A percentile compares a stretch with the other conserved stretches of the same genome.
These are phyloP conservation scores for Metschnikowia corniflorae DNA, from an alignment of 805 yeast species.

Conservation along the genomic window DNA sequence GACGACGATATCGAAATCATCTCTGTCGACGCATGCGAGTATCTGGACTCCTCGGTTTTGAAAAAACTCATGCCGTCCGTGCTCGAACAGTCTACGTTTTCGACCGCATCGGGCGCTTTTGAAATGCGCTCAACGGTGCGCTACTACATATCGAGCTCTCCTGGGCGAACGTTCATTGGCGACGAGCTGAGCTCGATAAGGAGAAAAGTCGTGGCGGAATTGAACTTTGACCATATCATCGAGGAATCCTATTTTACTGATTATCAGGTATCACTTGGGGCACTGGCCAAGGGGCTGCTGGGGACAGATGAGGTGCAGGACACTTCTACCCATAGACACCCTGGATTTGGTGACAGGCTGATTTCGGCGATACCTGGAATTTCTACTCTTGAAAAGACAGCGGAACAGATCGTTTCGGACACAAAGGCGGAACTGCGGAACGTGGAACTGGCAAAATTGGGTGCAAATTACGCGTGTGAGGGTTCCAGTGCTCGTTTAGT, in stretches of 20 bases:
- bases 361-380: too few species aligned
- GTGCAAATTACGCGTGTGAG: too few species aligned
- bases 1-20: conserved; percentile 17
- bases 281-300: too few species aligned
- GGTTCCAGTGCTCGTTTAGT: too few species aligned
- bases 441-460: too few species aligned
- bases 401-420: too few species aligned
- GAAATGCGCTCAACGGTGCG: conserved; percentile 11
- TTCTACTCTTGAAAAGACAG: too few species aligned
- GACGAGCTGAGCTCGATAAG: conserved; percentile 20
- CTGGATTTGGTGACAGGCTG: too few species aligned
- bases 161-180: conserved; percentile 23
- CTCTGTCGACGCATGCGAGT: conserved; percentile 14
- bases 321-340: too few species aligned
- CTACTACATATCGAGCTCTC: conserved; percentile 25
- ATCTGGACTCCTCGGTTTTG: neutral
- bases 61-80: conserved; percentile 5
- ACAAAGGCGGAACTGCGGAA: too few species aligned
- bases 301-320: too few species aligned
- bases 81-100: conserved; percentile 3
- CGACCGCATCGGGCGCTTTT: conserved; percentile 1
- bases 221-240: conserved; percentile 28
- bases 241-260: conserved; percentile 19
- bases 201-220: conserved; percentile 27
- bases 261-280: too few species aligned